phyloP scores from a whole-genome alignment of 2,329 filamentous ascomycete genomes.

The Nothophoma quercina region DNA sequence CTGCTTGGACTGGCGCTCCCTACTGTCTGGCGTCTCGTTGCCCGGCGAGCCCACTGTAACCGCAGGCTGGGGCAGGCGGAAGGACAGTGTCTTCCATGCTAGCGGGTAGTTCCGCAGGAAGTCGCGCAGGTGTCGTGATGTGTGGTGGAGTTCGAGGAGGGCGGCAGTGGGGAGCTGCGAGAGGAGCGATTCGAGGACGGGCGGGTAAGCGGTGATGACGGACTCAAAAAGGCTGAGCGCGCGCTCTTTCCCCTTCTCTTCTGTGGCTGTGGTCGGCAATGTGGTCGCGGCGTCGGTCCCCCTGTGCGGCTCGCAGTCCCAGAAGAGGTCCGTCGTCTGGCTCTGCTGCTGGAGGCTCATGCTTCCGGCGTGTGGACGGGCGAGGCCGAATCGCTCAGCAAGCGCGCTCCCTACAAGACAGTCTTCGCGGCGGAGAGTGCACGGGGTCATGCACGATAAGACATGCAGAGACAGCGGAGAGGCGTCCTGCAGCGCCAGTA shows the following conservation, averaged over 20 bases:
- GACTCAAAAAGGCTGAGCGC: slow-evolving; percentile 58
- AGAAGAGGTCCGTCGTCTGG: slow-evolving; percentile 22
- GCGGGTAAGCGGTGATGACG: slow-evolving; percentile 63
- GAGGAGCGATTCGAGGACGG: slow-evolving; percentile 66
- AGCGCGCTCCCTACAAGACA: slow-evolving; percentile 35
- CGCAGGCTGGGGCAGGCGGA: slow-evolving; percentile 58
- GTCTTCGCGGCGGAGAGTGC: slow-evolving; percentile 36
- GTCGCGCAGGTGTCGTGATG: slow-evolving; percentile 61
- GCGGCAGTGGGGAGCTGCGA: slow-evolving; percentile 64
- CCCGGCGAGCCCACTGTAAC: slow-evolving; percentile 47
- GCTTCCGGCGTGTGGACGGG: slow-evolving; percentile 38
- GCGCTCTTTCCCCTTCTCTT: background rate
- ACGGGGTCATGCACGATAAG: slow-evolving; percentile 36
- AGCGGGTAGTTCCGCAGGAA: slow-evolving; percentile 65
- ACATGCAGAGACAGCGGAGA: slow-evolving; percentile 31
- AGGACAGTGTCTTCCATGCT: slow-evolving; percentile 68
- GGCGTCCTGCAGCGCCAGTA: background rate
- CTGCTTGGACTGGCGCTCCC: slow-evolving; percentile 61
- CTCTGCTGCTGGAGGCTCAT: slow-evolving; percentile 1
- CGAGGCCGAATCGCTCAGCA: slow-evolving; percentile 31
- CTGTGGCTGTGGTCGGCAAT: background rate
- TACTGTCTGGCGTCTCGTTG: slow-evolving; percentile 50
- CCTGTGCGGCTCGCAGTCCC: slow-evolving; percentile 21
- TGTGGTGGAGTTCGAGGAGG: slow-evolving; percentile 66
- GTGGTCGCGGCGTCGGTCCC: slow-evolving; percentile 11